phyloP scores from a whole-genome alignment of 129 eudicot species.

The Chrysanthemum lavandulifolium region DNA sequence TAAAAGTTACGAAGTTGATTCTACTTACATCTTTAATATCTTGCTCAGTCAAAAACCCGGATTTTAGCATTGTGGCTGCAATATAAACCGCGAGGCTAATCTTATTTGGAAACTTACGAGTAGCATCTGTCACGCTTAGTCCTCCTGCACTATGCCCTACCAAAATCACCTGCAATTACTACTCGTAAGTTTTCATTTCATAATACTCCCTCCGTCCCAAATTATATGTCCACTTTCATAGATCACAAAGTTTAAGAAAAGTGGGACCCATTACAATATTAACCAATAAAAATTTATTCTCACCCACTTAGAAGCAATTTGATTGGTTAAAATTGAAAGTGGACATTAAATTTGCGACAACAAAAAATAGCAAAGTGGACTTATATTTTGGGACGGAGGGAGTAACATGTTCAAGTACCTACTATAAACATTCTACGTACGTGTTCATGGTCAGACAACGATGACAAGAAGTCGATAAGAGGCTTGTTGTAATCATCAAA shows the following conservation, averaged over 20 bases:
- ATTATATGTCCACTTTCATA: no score
- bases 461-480: constrained; percentile 49
- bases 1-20: background rate
- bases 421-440: constrained; percentile 15
- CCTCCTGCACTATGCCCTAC: constrained; percentile 95
- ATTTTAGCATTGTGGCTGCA: constrained; percentile 80
- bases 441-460: constrained; percentile 49
- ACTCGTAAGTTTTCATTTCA: background rate
- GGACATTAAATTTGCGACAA: no score
- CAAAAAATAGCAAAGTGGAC: no score
- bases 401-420: background rate
- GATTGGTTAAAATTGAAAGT: no score
- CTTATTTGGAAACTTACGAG: constrained; percentile 46
- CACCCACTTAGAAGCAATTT: no score
- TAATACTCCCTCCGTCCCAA: no score
- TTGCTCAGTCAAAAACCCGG: constrained; percentile 45
- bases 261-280: no score
- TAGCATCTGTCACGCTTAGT: constrained; percentile 66
- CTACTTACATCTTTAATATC: constrained; percentile 60
- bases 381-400: no score
- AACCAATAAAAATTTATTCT: no score
- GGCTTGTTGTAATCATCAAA: constrained; percentile 68
- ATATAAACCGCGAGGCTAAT: constrained; percentile 60
- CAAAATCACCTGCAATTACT: constrained; percentile 56
- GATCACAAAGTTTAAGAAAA: no score